Conservation (phyloP, 768 basidiomycete species). For the Antrodiella citrinella region DNA sequence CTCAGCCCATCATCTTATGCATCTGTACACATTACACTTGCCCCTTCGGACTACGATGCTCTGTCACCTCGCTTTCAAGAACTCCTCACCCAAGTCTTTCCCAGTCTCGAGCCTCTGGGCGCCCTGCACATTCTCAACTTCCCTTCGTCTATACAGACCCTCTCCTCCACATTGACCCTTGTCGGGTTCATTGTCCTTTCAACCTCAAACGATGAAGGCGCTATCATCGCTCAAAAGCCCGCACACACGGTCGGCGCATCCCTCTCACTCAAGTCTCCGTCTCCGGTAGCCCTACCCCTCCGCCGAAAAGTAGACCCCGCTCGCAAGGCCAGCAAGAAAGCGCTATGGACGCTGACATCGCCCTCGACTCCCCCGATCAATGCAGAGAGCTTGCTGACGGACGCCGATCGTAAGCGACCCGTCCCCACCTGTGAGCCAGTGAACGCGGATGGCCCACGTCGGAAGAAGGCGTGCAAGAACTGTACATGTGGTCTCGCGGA, state of each 20-base stretch:
- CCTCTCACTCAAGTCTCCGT: conserved; percentile 31
- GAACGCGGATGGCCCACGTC: conserved; percentile 39
- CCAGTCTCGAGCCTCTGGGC: conserved; percentile 57
- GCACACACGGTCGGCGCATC: conserved; percentile 32
- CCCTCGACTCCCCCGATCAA: conserved; percentile 72
- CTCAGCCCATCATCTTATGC: conserved; percentile 49
- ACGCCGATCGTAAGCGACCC: conserved; percentile 74
- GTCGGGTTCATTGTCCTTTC: conserved; percentile 59
- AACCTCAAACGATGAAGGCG: conserved; percentile 27
- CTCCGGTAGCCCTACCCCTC: conserved; percentile 34
- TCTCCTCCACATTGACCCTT: conserved; percentile 54
- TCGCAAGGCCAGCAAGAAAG: conserved; percentile 74
- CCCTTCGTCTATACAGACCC: conserved; percentile 29
- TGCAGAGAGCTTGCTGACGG: conserved; percentile 74
- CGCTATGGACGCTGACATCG: conserved; percentile 76
- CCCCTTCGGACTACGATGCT: conserved; percentile 50
- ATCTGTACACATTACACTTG: conserved; percentile 61
- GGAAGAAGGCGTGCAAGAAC: conserved; percentile 91
- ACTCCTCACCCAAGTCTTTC: conserved; percentile 53
- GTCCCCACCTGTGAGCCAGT: conserved; percentile 70
- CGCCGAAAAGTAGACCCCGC: conserved; percentile 42
- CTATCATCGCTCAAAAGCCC: conserved; percentile 68
- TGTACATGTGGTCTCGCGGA: conserved; percentile 97
- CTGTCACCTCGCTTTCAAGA: conserved; percentile 43
- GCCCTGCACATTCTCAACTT: conserved; percentile 60